A percentile compares a stretch with the other conserved stretches of the same genome.
These are phyloP conservation scores for Lojkania enalia DNA, from an alignment of 2,329 filamentous ascomycete species.

Conservation along the genomic window DNA sequence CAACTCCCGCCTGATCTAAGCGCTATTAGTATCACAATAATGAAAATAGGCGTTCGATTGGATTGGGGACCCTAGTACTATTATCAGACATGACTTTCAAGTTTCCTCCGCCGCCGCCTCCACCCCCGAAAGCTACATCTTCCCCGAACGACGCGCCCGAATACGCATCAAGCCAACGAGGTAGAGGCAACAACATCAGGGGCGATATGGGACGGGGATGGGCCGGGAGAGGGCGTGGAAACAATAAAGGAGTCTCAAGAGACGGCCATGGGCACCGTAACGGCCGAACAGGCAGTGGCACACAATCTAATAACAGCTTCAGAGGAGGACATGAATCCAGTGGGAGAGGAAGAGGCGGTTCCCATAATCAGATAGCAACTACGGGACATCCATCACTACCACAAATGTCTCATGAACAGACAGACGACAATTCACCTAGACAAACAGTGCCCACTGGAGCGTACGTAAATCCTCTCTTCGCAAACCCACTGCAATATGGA, in stretches of 20 bases:
- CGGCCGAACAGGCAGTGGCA: conserved; percentile 16
- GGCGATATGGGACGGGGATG: conserved; percentile 25
- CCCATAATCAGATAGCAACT: conserved; percentile 10
- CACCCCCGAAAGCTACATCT: conserved; percentile 41
- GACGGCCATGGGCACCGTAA: conserved; percentile 22
- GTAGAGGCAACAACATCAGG: conserved; percentile 18
- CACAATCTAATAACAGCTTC: conserved; percentile 8
- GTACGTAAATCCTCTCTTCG: conserved; percentile 22
- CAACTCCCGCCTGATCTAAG: too few species aligned
- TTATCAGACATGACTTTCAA: conserved; percentile 45
- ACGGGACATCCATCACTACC: conserved; percentile 14
- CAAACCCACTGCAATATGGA: conserved; percentile 12
- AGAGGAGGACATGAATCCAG: conserved; percentile 27
- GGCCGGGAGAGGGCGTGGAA: conserved; percentile 15
- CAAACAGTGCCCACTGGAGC: conserved; percentile 6
- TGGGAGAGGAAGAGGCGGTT: conserved; percentile 19
- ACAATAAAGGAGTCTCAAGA: conserved; percentile 14
- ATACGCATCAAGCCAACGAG: conserved; percentile 35
- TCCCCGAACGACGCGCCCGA: conserved; percentile 30
- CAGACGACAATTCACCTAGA: too few species aligned
- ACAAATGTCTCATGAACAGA: conserved; percentile 4
- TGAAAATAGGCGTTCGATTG: too few species aligned
- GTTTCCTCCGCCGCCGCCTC: conserved; percentile 55
- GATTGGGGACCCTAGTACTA: too few species aligned
- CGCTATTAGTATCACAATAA: too few species aligned